A percentile compares a stretch with the other conserved stretches of the same genome.
phyloP scores from a whole-genome alignment of 441 rosid genomes.

The Isatis lusitanica region DNA sequence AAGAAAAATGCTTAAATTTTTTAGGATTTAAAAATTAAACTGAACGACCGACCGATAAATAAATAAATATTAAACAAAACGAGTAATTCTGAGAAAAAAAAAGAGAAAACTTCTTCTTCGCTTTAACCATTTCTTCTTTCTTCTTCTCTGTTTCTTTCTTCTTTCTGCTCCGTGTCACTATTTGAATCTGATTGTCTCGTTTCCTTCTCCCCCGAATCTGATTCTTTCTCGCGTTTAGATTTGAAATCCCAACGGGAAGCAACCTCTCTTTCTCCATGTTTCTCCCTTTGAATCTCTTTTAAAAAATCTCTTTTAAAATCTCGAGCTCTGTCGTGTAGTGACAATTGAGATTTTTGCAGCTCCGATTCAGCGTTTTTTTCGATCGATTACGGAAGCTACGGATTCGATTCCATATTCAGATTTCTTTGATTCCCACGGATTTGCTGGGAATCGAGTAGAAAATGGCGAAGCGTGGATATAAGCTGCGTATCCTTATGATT shows the following conservation, averaged over 20 bases:
- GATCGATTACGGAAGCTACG: slow-evolving; percentile 12
- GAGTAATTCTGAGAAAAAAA: neutral
- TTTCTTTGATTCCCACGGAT: slow-evolving; percentile 22
- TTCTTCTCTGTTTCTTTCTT: neutral
- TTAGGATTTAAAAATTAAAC: neutral
- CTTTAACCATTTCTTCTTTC: slow-evolving; percentile 17
- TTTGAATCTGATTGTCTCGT: slow-evolving; percentile 30
- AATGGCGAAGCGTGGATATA: slow-evolving; percentile 93
- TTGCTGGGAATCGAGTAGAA: slow-evolving; percentile 13
- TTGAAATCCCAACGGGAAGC: slow-evolving; percentile 34
- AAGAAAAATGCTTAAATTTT: slow-evolving; percentile 25
- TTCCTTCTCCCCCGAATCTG: slow-evolving; percentile 30
- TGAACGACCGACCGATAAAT: slow-evolving; percentile 15
- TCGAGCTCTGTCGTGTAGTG: slow-evolving; percentile 36
- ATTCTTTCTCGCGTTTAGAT: slow-evolving; percentile 39
- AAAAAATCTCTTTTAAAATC: slow-evolving; percentile 21
- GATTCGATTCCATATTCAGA: slow-evolving; percentile 29
- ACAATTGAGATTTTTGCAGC: slow-evolving; percentile 23
- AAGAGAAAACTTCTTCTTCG: slow-evolving; percentile 7
- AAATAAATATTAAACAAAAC: neutral
- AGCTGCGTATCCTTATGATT: slow-evolving; percentile 91
- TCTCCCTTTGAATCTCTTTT: slow-evolving; percentile 13
- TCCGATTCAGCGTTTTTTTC: slow-evolving; percentile 20
- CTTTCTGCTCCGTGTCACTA: slow-evolving; percentile 28
- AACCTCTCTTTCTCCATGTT: neutral